These are phyloP conservation scores for Chrysanthemum seticuspe DNA, from an alignment of 129 eudicot species.

Conservation along the genomic window DNA sequence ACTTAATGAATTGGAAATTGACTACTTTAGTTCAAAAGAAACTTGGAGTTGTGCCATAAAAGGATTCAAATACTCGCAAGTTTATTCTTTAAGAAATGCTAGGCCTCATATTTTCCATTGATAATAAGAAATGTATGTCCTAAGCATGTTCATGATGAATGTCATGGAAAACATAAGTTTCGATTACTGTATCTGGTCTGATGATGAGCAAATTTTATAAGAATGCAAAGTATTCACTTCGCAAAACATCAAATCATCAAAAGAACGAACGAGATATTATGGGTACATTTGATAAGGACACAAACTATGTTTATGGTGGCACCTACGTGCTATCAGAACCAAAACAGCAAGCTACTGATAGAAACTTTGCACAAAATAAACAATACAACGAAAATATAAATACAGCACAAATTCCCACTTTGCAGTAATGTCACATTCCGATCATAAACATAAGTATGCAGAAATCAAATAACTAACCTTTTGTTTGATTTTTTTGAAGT, in stretches of 20 bases:
- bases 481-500: conserved; percentile 90
- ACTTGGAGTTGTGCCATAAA: not conserved
- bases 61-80: conserved; percentile 11
- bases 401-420: too few relatives aligned
- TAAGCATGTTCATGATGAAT: not conserved
- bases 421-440: too few relatives aligned
- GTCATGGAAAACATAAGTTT: not conserved
- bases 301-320: conserved; percentile 5
- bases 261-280: not conserved
- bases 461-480: conserved; percentile 53
- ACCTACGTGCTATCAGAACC: conserved; percentile 8
- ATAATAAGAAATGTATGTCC: not conserved
- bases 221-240: not conserved
- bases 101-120: not conserved
- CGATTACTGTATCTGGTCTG: too few relatives aligned
- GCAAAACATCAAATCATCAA: not conserved
- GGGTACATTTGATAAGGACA: conserved; percentile 10
- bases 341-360: conserved; percentile 5
- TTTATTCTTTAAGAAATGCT: not conserved
- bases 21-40: not conserved
- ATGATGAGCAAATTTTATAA: too few relatives aligned
- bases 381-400: too few relatives aligned
- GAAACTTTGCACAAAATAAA: conserved; percentile 7
- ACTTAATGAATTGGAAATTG: not conserved
- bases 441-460: too few relatives aligned